phyloP scores from a whole-genome alignment of 257 asterid genomes.

The Pogostemon cablin region DNA sequence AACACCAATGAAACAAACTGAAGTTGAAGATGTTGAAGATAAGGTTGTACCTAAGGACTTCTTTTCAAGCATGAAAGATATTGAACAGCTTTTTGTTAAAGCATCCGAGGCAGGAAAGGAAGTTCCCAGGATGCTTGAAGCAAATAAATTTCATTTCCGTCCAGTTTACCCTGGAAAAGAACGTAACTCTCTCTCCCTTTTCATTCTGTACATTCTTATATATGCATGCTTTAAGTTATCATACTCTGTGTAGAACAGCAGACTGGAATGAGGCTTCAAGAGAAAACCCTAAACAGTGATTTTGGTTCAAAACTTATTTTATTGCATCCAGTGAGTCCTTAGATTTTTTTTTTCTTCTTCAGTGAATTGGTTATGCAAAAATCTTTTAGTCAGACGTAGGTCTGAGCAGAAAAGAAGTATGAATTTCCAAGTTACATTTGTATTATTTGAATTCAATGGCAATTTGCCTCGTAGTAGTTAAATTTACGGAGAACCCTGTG shows the following conservation, averaged over 20 bases:
- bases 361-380: conserved; percentile 3
- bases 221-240: conserved; percentile 1
- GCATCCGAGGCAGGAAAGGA: conserved; percentile 98
- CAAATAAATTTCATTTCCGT: conserved; percentile 90
- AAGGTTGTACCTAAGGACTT: conserved; percentile 76
- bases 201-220: background rate
- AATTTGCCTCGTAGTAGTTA: background rate
- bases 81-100: conserved; percentile 71
- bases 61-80: conserved; percentile 73
- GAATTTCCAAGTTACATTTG: too few species aligned
- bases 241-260: background rate
- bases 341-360: conserved; percentile 2
- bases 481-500: background rate
- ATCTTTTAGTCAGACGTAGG: background rate
- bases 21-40: conserved; percentile 60
- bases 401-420: background rate
- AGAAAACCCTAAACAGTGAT: conserved; percentile 1
- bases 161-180: conserved; percentile 73
- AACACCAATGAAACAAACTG: conserved; percentile 54
- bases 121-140: conserved; percentile 98
- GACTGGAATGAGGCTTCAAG: background rate
- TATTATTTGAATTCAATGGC: too few species aligned
- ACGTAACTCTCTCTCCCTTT: conserved; percentile 50
- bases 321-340: conserved; percentile 5
- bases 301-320: background rate